Evolutionary conservation across 2,329 filamentous ascomycete species (phyloP).

Genomic region (Trichoderma sp.): DNA sequence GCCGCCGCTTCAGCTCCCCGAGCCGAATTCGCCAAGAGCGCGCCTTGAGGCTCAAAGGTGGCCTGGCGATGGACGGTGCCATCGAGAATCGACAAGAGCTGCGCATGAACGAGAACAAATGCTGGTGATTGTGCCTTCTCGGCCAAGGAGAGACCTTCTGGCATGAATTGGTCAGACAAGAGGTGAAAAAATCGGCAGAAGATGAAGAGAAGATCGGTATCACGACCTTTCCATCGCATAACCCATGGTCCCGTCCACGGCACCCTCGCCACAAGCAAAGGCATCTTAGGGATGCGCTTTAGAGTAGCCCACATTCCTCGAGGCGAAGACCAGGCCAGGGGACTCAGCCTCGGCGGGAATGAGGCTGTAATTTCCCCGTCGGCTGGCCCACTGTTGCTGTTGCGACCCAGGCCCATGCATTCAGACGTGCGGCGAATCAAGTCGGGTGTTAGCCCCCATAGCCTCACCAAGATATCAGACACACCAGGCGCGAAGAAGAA

Average conservation of each 20-base stretch:
- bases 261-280: constrained; percentile 68
- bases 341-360: constrained; percentile 65
- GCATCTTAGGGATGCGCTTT: constrained; percentile 61
- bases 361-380: constrained; percentile 59
- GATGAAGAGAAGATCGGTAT: constrained; percentile 87
- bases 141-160: constrained; percentile 48
- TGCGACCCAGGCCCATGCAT: constrained; percentile 62
- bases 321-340: constrained; percentile 55
- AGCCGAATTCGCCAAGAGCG: constrained; percentile 44
- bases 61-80: constrained; percentile 77
- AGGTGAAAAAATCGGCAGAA: constrained; percentile 88
- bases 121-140: constrained; percentile 68
- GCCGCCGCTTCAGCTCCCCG: constrained; percentile 63
- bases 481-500: constrained; percentile 90
- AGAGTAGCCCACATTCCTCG: constrained; percentile 53
- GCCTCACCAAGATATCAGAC: constrained; percentile 74
- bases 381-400: constrained; percentile 48
- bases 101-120: constrained; percentile 76
- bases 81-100: constrained; percentile 75
- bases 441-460: constrained; percentile 72
- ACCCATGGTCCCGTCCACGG: constrained; percentile 84
- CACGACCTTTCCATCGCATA: constrained; percentile 78
- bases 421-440: constrained; percentile 68
- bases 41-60: constrained; percentile 45
- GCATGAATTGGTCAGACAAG: constrained; percentile 70